phyloP scores from a whole-genome alignment of 345 rosid genomes.

The Balakata baccata region DNA sequence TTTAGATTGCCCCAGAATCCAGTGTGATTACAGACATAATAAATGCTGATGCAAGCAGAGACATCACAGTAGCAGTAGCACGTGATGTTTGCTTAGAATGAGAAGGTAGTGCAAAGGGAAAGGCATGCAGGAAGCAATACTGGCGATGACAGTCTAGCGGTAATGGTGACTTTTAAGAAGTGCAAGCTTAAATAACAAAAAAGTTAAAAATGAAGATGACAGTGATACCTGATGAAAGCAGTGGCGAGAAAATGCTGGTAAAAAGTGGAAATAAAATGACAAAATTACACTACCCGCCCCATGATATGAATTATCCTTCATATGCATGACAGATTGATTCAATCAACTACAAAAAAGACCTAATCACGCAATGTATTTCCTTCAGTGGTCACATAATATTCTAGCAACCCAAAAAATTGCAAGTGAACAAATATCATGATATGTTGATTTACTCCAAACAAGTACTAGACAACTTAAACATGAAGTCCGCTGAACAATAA shows the following conservation, averaged over 20 bases:
- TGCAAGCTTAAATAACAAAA: too few species aligned
- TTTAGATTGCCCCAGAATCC: background rate
- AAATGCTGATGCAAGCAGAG: background rate
- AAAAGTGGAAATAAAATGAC: background rate
- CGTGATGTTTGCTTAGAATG: background rate
- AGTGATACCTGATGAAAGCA: background rate
- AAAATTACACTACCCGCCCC: background rate
- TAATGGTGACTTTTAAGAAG: too few species aligned
- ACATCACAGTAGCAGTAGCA: background rate
- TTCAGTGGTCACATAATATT: background rate
- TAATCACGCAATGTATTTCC: background rate
- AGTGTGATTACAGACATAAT: background rate
- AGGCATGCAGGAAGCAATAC: background rate
- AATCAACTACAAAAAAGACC: background rate
- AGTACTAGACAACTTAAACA: background rate
- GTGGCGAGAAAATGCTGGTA: background rate
- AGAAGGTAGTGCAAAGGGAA: background rate
- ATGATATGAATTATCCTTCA: background rate
- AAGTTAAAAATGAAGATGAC: background rate
- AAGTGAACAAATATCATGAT: background rate
- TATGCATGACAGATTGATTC: background rate
- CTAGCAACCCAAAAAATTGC: background rate
- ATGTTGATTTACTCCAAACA: background rate
- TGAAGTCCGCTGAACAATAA: background rate
- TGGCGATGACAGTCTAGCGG: background rate